Percentiles rank a stretch among this genome's conserved stretches.
Evolutionary conservation across 192 early-diverging fungal genomes (phyloP).

Genomic region (Mortierella claussenii): DNA sequence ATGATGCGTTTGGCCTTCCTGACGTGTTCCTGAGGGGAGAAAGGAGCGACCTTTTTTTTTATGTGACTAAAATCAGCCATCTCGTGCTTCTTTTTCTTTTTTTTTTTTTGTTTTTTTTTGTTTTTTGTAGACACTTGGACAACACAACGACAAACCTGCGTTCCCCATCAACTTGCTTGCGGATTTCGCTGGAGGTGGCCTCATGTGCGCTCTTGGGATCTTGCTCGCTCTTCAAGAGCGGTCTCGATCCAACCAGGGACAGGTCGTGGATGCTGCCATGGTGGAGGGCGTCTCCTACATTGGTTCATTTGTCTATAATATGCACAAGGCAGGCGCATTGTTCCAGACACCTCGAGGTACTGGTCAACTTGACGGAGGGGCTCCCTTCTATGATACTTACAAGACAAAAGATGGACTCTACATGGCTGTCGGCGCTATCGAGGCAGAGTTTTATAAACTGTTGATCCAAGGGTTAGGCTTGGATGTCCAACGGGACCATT

Average conservation of each 20-base stretch:
- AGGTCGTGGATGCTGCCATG: conserved; percentile 69
- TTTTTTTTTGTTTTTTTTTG: neutral
- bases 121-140: conserved; percentile 56
- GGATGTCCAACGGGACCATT: conserved; percentile 12
- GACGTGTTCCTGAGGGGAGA: too few species aligned
- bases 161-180: conserved; percentile 62
- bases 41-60: neutral
- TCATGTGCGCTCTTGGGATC: conserved; percentile 73
- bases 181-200: conserved; percentile 77
- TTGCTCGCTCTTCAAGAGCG: conserved; percentile 70
- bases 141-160: conserved; percentile 53
- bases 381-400: conserved; percentile 75
- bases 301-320: conserved; percentile 68
- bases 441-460: conserved; percentile 70
- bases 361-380: conserved; percentile 73
- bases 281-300: conserved; percentile 68
- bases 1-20: too few species aligned
- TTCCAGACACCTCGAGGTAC: conserved; percentile 65
- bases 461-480: conserved; percentile 61
- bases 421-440: conserved; percentile 75
- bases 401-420: conserved; percentile 71
- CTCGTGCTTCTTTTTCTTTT: neutral
- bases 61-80: too few species aligned
- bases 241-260: conserved; percentile 67
- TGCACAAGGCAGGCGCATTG: conserved; percentile 61